Evolutionary conservation across 768 basidiomycete species (phyloP).

Genomic region (Rhodotorula diobovata): DNA sequence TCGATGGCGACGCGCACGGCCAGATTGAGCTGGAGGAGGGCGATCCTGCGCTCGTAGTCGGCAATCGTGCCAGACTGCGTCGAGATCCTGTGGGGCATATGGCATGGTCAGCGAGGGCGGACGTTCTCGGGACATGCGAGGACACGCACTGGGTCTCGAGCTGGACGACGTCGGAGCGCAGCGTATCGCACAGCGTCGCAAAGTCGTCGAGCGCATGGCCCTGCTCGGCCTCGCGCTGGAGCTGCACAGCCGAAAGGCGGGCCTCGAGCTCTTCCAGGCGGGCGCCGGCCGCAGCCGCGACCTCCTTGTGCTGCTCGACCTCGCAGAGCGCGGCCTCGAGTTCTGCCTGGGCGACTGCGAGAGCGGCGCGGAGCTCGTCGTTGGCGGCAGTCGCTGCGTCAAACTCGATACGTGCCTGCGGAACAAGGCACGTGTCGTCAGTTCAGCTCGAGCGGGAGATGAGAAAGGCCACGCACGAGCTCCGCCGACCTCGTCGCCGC

Average conservation of each 20-base stretch:
- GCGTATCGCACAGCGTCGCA: conserved; percentile 10
- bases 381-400: not conserved
- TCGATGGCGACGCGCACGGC: conserved; percentile 27
- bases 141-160: conserved; percentile 2
- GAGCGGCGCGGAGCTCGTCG: conserved; percentile 8
- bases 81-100: conserved; percentile 2
- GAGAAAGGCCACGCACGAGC: not conserved
- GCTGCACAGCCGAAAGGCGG: not conserved
- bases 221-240: not conserved
- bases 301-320: conserved; percentile 3
- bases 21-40: conserved; percentile 27
- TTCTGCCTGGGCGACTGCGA: conserved; percentile 11
- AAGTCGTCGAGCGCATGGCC: conserved; percentile 15
- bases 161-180: conserved; percentile 3
- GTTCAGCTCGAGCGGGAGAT: no score
- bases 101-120: not conserved
- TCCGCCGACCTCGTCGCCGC: conserved; percentile 4
- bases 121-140: no score
- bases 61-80: conserved; percentile 3
- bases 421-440: not conserved
- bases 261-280: conserved; percentile 12
- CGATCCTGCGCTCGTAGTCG: conserved; percentile 13
- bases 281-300: not conserved
- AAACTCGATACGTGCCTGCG: conserved; percentile 10
- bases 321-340: not conserved